Evolutionary conservation across 306 rosid species (phyloP), one percentile per base, ranked within the genome.

Genomic region (Citrullus colocynthis): DNA sequence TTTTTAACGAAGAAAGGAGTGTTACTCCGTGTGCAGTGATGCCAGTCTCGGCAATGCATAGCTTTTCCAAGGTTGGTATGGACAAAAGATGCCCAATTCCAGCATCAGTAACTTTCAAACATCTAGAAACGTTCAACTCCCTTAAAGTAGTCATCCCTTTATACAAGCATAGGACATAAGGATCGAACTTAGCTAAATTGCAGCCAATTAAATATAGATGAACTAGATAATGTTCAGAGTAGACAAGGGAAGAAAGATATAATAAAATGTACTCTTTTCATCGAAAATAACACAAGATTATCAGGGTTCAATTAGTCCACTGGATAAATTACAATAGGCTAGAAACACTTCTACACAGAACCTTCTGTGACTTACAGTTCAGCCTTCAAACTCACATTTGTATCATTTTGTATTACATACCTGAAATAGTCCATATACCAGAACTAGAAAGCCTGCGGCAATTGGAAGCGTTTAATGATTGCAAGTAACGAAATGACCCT

Each of bases 381-480:
- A 9, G 72, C 72, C 72, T 10, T 58, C 15, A 58, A 58, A 58
- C 63, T 10, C 32, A 21, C 34, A 61, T 61, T 61, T 60, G 36
- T 30, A 34, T 63, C 12, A 34, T 69, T 72, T 21, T n/a, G 39
- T 28, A 20, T 11, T 41, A 21, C 67, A 80, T 82, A 90, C 98
- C 98, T 70, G 93, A 60, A 64, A 90, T 66, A 59, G 98, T 74
- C 98, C 98, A 94, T 70, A 94, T 78, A 73, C 92, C 93, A 44
- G 91, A 86, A 84, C 86, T 80, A 5, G 87, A 86, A 76, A 94
- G 78, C 81, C 84, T 87, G 81, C 78, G 89, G 78, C 96, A 95
- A 65, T 85, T 93, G 1, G 96, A 83, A 80, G 86, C 55, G 41
- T 87, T 90, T 81, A 94, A 83, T 17, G 80, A 81, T 2, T 86